Conservation (phyloP, 148 eudicot genomes). For the Oxyria digyna region DNA sequence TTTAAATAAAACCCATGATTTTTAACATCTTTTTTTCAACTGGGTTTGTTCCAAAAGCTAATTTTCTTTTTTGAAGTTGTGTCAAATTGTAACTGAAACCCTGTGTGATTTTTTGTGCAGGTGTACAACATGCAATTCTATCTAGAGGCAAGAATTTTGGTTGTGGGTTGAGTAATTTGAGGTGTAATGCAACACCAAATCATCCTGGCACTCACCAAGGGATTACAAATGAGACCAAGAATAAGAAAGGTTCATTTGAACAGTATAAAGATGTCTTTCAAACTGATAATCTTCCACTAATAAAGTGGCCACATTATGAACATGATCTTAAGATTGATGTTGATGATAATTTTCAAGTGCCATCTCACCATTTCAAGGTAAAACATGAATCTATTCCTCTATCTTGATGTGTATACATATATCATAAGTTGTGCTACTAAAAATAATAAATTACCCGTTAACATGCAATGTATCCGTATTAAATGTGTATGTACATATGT, state of each 20-base stretch:
- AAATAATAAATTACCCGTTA: too few species aligned
- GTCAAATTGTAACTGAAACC: too few species aligned
- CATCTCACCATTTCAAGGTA: not conserved
- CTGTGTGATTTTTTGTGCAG: not conserved
- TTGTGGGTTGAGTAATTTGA: not conserved
- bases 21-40: not conserved
- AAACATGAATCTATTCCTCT: not conserved
- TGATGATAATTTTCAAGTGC: not conserved
- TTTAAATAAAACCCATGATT: not conserved
- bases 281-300: not conserved
- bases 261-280: not conserved
- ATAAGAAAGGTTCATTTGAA: not conserved
- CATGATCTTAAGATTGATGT: not conserved
- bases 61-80: not conserved
- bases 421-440: too few species aligned
- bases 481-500: not conserved
- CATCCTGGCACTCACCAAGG: not conserved
- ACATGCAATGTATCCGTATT: too few species aligned
- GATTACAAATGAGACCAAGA: not conserved
- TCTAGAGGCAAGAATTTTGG: not conserved
- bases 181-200: slow-evolving; percentile 5
- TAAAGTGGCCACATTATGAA: not conserved
- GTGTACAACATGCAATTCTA: not conserved
- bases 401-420: too few species aligned
- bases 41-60: not conserved